Conservation (phyloP, 192 early-diverging fungal genomes). For the Umbelopsis vinacea region DNA sequence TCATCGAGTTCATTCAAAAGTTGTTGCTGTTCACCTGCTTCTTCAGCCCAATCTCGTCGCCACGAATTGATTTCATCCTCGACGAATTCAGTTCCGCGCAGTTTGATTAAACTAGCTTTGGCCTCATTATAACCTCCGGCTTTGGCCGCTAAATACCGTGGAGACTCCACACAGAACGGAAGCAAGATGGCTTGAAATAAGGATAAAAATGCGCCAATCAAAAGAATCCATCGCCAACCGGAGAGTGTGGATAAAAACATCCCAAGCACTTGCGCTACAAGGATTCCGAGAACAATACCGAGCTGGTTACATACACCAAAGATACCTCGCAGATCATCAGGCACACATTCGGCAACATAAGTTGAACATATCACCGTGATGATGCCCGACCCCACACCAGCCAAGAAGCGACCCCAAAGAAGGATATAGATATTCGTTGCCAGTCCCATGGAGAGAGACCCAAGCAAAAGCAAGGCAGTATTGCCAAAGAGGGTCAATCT, state of each 20-base stretch:
- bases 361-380: constrained; percentile 79
- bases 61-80: constrained; percentile 59
- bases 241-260: constrained; percentile 62
- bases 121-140: constrained; percentile 54
- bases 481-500: constrained; percentile 67
- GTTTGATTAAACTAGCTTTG: constrained; percentile 52
- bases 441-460: constrained; percentile 65
- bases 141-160: constrained; percentile 64
- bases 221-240: constrained; percentile 77
- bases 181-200: constrained; percentile 70
- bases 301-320: constrained; percentile 87
- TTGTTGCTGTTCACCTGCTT: constrained; percentile 29
- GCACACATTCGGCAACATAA: constrained; percentile 80
- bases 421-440: constrained; percentile 55
- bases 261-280: constrained; percentile 73
- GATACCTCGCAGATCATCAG: constrained; percentile 68
- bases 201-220: constrained; percentile 59
- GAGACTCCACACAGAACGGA: constrained; percentile 80
- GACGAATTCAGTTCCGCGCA: constrained; percentile 58
- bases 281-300: constrained; percentile 80
- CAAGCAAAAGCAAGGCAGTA: constrained; percentile 65
- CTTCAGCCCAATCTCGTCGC: constrained; percentile 40
- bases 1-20: constrained; percentile 6
- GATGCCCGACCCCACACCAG: constrained; percentile 79
- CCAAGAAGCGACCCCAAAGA: constrained; percentile 69